Evolutionary conservation across 345 rosid species (phyloP).

Genomic region (Theobroma cacao): DNA sequence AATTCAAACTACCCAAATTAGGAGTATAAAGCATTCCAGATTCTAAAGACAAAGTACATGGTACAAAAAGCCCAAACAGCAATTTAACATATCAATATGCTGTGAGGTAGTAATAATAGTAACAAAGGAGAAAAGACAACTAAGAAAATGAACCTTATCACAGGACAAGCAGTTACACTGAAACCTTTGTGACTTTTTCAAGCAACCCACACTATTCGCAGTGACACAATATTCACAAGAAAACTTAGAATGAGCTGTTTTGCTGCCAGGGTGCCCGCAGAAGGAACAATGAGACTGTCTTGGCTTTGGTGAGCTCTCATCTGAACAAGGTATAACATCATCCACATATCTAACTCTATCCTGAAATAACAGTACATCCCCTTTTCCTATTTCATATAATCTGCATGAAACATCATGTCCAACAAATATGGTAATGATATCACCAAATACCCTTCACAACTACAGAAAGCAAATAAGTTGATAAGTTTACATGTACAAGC

Average conservation of each 20-base stretch:
- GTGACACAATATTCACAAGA: conserved; percentile 60
- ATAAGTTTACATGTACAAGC: conserved; percentile 10
- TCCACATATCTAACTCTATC: conserved; percentile 27
- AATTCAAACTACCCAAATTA: not conserved
- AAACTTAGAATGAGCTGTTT: conserved; percentile 56
- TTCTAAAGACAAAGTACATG: not conserved
- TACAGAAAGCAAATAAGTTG: conserved; percentile 4
- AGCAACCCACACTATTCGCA: conserved; percentile 46
- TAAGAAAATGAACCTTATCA: conserved; percentile 37
- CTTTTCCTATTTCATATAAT: conserved; percentile 55
- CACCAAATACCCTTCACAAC: conserved; percentile 4
- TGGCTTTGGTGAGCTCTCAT: conserved; percentile 34
- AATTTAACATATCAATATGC: not conserved
- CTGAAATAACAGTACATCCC: conserved; percentile 28
- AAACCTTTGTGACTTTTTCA: conserved; percentile 55
- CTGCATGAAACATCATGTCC: conserved; percentile 32
- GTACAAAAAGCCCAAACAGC: not conserved
- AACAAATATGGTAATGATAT: not conserved
- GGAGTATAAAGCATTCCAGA: not conserved
- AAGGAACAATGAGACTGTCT: conserved; percentile 73
- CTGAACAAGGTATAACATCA: conserved; percentile 24
- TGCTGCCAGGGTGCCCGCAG: conserved; percentile 91
- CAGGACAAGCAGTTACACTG: conserved; percentile 67
- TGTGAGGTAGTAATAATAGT: not conserved
- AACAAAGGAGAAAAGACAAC: not conserved